Evolutionary conservation across 345 rosid species (phyloP), one percentile per base, ranked within the genome.

Genomic region (Acer yangbiense): DNA sequence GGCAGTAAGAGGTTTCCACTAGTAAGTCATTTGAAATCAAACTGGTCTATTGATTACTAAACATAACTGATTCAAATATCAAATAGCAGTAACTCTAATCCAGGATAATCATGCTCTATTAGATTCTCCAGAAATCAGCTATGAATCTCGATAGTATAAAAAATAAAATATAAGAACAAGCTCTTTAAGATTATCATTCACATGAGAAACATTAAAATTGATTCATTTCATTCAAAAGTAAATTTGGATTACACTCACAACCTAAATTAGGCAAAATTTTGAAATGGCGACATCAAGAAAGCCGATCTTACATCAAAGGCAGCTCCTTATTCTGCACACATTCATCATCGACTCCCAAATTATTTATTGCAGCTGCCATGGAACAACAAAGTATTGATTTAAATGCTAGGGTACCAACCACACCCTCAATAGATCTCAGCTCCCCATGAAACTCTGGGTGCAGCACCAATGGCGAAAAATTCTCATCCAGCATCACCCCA

Each of bases 381-480:
- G 82, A 80, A 71, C 81, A 84, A 83, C 92, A 88, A 13, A 83
- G 61, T 78, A 82, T 87, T 14, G 92, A 89, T 83, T 95, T 98
- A 2, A 86, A 78, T 63, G 91, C 91, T 72, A 95, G 84, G 17
- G 87, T 86, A 80, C 82, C 74, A 27, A 88, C 91, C 55, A 85
- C 81, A 69, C 61, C 85, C 6, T 76, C 89, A 18, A 90, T 77
- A 23, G 25, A 23, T 23, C 25, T 23, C 25, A 23, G 25, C 25
- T 23, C 25, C 25, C 25, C 25, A 23, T 23, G 25, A 23, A 0
- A 23, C 25, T 23, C 25, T 1, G 25, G 25, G 25, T 23, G 25
- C 25, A 23, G 1, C 25, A 23, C 25, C 25, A 23, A 23, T 23
- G 25, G 25, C 25, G 25, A 23, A 23, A 23, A 23, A 23, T 23